phyloP scores from a whole-genome alignment of 1,284 basidiomycete species.

The Paramarasmius palmivorus region DNA sequence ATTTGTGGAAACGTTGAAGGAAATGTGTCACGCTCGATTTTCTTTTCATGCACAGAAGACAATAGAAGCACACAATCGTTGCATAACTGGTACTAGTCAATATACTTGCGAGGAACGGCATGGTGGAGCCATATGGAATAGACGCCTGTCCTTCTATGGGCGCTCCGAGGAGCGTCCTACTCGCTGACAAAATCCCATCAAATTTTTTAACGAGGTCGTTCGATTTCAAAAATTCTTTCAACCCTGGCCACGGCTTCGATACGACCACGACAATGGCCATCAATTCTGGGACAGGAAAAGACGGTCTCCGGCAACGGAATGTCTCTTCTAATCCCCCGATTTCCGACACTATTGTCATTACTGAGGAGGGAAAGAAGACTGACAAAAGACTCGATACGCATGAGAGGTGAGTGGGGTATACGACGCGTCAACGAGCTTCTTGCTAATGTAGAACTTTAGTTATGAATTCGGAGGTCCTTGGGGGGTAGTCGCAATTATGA shows the following conservation, averaged over 20 bases:
- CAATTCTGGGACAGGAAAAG: conserved; percentile 4
- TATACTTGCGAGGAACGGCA: no score
- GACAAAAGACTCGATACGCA: conserved; percentile 81
- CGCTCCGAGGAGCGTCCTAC: no score
- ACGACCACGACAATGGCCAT: conserved; percentile 1
- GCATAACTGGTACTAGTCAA: no score
- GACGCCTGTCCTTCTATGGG: no score
- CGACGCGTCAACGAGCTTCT: conserved; percentile 15
- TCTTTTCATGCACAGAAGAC: no score
- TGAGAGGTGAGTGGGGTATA: conserved; percentile 49
- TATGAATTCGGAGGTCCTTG: conserved; percentile 97
- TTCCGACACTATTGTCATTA: conserved; percentile 33
- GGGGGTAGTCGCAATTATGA: conserved; percentile 94
- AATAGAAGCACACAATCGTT: no score
- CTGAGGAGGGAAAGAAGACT: conserved; percentile 66
- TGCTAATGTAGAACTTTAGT: conserved; percentile 35
- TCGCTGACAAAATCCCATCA: neutral
- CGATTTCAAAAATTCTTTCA: neutral
- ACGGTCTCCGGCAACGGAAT: conserved; percentile 15
- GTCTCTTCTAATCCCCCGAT: conserved; percentile 5
- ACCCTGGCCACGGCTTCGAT: no score
- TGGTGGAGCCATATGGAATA: no score
- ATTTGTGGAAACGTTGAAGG: no score
- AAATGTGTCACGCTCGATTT: no score
- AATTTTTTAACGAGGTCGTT: conserved; percentile 1